A percentile compares a stretch with the other conserved stretches of the same genome.
Evolutionary conservation across 768 basidiomycete genomes (phyloP).

Genomic region (Collybia sordida): DNA sequence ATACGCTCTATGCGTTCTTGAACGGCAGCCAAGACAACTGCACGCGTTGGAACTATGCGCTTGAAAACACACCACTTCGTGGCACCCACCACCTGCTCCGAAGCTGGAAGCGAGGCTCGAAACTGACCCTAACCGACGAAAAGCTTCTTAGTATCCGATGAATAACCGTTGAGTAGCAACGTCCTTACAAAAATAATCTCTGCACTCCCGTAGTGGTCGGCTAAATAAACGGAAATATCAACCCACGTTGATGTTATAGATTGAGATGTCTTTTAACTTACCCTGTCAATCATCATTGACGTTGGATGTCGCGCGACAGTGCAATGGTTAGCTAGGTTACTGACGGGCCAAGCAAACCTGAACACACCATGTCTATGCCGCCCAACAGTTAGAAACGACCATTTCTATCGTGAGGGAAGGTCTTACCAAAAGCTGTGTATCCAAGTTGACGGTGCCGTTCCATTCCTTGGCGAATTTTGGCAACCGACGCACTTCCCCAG

Average conservation of each 20-base stretch:
- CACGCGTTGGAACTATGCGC: conserved; percentile 45
- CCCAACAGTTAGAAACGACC: background rate
- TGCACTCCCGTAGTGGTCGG: conserved; percentile 86
- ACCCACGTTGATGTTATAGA: background rate
- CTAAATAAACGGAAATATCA: conserved; percentile 31
- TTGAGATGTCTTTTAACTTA: conserved; percentile 2
- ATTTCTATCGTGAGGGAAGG: background rate
- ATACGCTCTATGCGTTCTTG: conserved; percentile 72
- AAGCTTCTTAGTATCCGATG: conserved; percentile 4
- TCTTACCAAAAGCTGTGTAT: conserved; percentile 62
- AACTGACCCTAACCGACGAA: conserved; percentile 63
- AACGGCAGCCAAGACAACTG: conserved; percentile 60
- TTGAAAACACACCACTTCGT: conserved; percentile 89
- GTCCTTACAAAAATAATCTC: conserved; percentile 74
- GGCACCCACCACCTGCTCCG: conserved; percentile 57
- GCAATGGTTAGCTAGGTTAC: background rate
- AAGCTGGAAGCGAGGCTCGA: conserved; percentile 40
- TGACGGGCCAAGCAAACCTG: background rate
- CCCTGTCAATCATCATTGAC: conserved; percentile 10
- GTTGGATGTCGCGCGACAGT: background rate
- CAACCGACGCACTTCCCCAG: conserved; percentile 74
- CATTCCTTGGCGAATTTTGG: conserved; percentile 70
- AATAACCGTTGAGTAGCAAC: conserved; percentile 6
- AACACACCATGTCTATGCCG: conserved; percentile 54
- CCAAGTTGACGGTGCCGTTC: conserved; percentile 57